A percentile compares a stretch with the other conserved stretches of the same genome.
Conservation (phyloP, 257 asterid genomes). For the Coffea canephora region DNA sequence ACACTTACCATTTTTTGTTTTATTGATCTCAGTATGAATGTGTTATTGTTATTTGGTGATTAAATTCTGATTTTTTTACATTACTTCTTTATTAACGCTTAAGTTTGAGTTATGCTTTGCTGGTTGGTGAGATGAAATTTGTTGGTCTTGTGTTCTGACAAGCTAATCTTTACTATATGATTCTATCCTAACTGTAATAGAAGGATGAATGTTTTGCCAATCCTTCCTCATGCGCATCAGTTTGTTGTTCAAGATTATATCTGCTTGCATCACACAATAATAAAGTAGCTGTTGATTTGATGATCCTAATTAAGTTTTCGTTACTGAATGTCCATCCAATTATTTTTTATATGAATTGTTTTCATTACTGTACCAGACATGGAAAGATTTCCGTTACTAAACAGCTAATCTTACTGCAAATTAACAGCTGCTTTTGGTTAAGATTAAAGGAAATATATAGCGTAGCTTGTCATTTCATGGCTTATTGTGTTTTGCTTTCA, state of each 20-base stretch:
- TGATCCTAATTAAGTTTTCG: neutral
- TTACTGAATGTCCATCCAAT: neutral
- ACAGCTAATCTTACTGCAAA: neutral
- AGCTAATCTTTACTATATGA: neutral
- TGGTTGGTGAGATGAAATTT: neutral
- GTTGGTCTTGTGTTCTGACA: neutral
- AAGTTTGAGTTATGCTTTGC: neutral
- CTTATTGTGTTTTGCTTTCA: constrained; percentile 1
- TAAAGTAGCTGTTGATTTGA: neutral
- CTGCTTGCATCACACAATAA: neutral
- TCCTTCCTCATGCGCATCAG: no score
- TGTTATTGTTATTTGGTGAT: neutral
- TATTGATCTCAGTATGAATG: neutral
- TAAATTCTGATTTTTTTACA: neutral
- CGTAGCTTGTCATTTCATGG: neutral
- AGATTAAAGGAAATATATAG: neutral
- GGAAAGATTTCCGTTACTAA: neutral
- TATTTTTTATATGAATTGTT: neutral
- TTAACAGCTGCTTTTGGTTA: neutral
- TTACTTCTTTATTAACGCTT: neutral
- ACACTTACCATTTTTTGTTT: neutral
- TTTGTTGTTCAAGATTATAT: neutral
- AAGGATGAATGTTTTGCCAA: neutral
- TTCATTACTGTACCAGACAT: neutral
- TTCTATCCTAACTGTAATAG: neutral